Conservation (phyloP, 148 eudicot genomes). For the Oxyria digyna region DNA sequence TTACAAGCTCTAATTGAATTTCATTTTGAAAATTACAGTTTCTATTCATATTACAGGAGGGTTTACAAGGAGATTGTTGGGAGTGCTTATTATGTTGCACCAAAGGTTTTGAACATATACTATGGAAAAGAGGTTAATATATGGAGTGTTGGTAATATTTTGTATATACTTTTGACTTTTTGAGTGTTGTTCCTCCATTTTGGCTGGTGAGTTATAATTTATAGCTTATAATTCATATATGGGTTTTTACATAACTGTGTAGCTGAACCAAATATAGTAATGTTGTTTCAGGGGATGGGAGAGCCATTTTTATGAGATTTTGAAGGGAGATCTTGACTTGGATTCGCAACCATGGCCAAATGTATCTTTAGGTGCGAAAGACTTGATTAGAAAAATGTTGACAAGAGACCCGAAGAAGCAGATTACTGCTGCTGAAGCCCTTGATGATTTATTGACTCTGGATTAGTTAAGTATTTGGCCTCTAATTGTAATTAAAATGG, state of each 20-base stretch:
- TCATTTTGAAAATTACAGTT: too few species aligned
- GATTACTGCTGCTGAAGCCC: slow-evolving; percentile 68
- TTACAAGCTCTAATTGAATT: too few species aligned
- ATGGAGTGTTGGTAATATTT: slow-evolving; percentile 90
- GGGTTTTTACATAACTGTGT: not conserved
- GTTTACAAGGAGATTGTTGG: slow-evolving; percentile 54
- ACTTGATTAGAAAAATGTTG: slow-evolving; percentile 60
- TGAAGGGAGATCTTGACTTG: slow-evolving; percentile 34
- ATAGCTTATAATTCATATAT: not conserved
- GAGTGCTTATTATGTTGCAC: slow-evolving; percentile 83
- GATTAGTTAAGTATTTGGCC: too few species aligned
- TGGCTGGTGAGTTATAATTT: slow-evolving; percentile 43
- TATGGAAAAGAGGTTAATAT: slow-evolving; percentile 89
- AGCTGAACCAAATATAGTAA: not conserved
- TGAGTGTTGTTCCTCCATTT: slow-evolving; percentile 81
- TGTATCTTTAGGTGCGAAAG: slow-evolving; percentile 70
- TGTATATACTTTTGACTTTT: slow-evolving; percentile 84
- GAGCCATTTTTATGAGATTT: slow-evolving; percentile 55
- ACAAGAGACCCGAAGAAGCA: slow-evolving; percentile 47
- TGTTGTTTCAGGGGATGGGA: slow-evolving; percentile 53
- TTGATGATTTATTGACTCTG: too few species aligned
- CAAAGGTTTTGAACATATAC: slow-evolving; percentile 51
- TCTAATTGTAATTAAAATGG: too few species aligned
- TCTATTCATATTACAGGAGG: slow-evolving; percentile 25
- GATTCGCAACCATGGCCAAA: slow-evolving; percentile 66